Evolutionary conservation across 2,329 filamentous ascomycete species (phyloP), one percentile per base, ranked within the genome.

Genomic region (Ambrosiella beaveri): DNA sequence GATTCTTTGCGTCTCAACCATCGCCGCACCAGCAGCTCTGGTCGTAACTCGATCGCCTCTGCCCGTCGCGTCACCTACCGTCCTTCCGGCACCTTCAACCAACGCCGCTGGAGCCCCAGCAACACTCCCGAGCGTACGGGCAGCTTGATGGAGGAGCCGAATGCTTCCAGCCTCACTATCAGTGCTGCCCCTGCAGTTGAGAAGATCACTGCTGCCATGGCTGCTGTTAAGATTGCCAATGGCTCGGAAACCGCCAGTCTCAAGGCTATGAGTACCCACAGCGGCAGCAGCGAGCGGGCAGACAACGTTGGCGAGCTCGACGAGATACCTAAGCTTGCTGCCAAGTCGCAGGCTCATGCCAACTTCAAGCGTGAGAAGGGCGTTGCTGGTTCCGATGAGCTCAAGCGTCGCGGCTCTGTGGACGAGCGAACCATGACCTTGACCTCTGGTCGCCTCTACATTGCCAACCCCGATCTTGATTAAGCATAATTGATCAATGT

Each of bases 391-490:
- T 75, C 79, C 2, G 86, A 88, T 27, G 87, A 91, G 62, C 73
- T 94, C 58, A 78, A 77, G 65, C 76, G 88, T 64, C 77, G 86
- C 65, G 88, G 88, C 59, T 93, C 87, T 66, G 86, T 94, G 54
- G 88, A 93, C 67, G 88, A 93, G 69, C 76, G 85, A 65, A 86
- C 85, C 4, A 84, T 81, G 70, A 90, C 86, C 1, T 83, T 93
- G 68, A 81, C 79, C 17, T 77, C 80, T 36, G 82, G 82, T 54
- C 79, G 87, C 62, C 76, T 94, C 60, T 93, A 86, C 69, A 89
- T 94, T 66, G 88, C 88, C 64, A 94, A 94, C 69, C 88, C 88
- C 15, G 88, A 93, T 69, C 79, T 71, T 74, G 61, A 54, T 40
- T 47, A 27, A 12, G 19, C 39, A 40, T 27, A 38, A 35, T 37